Percentiles rank a stretch among this genome's conserved stretches.
Conservation (phyloP, 495 filamentous ascomycete species). For the Annulohypoxylon bovei region DNA sequence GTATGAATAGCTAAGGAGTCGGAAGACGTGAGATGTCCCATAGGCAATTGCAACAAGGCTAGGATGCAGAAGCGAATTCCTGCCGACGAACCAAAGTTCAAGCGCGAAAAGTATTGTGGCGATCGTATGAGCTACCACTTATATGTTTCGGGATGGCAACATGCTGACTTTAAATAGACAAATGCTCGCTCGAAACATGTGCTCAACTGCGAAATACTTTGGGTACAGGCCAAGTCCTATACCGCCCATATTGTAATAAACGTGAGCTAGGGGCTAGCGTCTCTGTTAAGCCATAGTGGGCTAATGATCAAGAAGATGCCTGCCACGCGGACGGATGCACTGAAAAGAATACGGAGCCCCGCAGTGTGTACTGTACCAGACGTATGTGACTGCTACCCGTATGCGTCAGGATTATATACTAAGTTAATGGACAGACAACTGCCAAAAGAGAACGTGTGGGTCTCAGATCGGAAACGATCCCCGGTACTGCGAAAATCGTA, state of each 20-base stretch:
- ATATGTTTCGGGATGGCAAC: neutral
- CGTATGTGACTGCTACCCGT: constrained; percentile 9
- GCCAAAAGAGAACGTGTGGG: neutral
- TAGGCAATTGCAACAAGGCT: neutral
- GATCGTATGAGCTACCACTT: constrained; percentile 30
- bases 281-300: neutral
- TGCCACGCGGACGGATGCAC: neutral
- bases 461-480: no score
- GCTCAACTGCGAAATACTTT: neutral
- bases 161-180: constrained; percentile 24
- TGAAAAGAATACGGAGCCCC: neutral
- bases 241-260: constrained; percentile 39
- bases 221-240: constrained; percentile 9
- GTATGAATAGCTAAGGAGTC: neutral
- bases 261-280: constrained; percentile 34
- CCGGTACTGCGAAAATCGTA: constrained; percentile 10
- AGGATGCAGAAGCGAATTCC: constrained; percentile 36
- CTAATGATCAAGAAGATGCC: constrained; percentile 19
- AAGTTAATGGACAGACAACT: neutral
- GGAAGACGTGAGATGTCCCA: constrained; percentile 21
- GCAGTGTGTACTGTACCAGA: neutral
- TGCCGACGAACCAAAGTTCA: constrained; percentile 38
- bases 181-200: neutral
- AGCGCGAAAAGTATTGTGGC: constrained; percentile 30
- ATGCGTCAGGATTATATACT: neutral